Percentiles rank a stretch among this genome's conserved stretches.
phyloP scores from a whole-genome alignment of 225 moss, liverwort and hornwort species.

The Bryoerythrophyllum caledonicum region DNA sequence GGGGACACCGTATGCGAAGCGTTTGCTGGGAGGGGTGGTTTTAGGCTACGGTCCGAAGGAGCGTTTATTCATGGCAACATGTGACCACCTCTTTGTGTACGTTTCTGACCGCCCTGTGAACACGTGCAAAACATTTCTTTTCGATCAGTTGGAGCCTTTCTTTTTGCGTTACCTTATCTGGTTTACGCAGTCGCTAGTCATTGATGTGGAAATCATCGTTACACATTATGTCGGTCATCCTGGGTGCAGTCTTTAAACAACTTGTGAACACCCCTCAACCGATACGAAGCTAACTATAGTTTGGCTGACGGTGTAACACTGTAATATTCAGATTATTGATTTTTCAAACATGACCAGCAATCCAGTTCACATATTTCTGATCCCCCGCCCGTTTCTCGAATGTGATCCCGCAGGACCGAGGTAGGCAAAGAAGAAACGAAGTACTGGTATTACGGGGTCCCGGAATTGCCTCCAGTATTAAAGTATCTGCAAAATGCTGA shows the following conservation, averaged over 20 bases:
- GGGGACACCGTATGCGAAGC: constrained; percentile 65
- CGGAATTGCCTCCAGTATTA: constrained; percentile 45
- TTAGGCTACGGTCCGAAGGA: constrained; percentile 63
- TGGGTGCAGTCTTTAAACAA: neutral
- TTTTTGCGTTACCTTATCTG: neutral
- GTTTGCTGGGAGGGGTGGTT: constrained; percentile 72
- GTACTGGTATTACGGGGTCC: constrained; percentile 51
- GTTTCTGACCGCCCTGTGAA: constrained; percentile 35
- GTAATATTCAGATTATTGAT: neutral
- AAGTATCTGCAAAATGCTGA: constrained; percentile 50
- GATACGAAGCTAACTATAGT: constrained; percentile 12
- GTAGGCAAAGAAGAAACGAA: constrained; percentile 32
- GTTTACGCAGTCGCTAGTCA: constrained; percentile 19
- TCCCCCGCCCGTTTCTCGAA: constrained; percentile 6
- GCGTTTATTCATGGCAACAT: constrained; percentile 60
- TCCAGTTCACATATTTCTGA: constrained; percentile 15
- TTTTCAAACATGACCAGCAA: neutral
- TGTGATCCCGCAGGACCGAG: constrained; percentile 39
- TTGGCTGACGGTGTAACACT: constrained; percentile 7
- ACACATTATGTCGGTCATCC: neutral
- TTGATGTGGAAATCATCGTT: constrained; percentile 5
- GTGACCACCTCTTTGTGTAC: constrained; percentile 88
- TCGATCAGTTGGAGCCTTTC: neutral
- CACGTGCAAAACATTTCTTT: constrained; percentile 6
- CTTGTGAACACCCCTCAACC: neutral